Evolutionary conservation across 768 basidiomycete species (phyloP), one percentile per base, ranked within the genome.

Genomic region (Calvatia gigantea): DNA sequence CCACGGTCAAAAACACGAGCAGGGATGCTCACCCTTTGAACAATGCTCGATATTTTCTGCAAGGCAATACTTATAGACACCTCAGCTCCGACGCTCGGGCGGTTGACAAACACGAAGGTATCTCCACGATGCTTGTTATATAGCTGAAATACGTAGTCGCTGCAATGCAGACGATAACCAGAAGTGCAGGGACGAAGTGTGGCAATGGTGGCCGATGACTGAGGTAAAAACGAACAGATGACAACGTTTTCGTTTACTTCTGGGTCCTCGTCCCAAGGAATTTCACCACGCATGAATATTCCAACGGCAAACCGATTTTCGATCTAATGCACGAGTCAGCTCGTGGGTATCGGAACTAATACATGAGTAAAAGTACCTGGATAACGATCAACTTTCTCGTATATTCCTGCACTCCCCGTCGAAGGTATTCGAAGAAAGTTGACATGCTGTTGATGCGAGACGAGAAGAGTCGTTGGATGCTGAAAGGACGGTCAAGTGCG

Each of bases 371-470:
- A 52, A 51, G 12, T 50, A 85, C 85, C 70, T 85, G 78, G 23
- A 87, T 52, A 6, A 87, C 68, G 0, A 88, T 66, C 6, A 88
- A 52, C 55, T 84, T 84, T 29, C 85, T 69, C 0, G 77, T 80
- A 59, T 80, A 87, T 32, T 84, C 77, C 48, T 82, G 76, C 8
- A 75, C 74, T 12, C 82, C 81, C 60, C 78, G 77, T 12, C 70
- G 73, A 4, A 88, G 69, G 62, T 84, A 86, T 45, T 82, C 78
- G 60, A 86, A 88, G 60, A 86, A 88, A 0, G 82, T 78, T 1
- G 71, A 64, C 2, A 82, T 67, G 0, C 85, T 78, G 50, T 81
- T 77, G 19, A 67, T 64, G 12, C 66, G 72, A 0, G 86, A 86
- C 0, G 81, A 80, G 63, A 86, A 88, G 4, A 87, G 66, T 6